A percentile compares a stretch with the other conserved stretches of the same genome.
Evolutionary conservation across 2,329 filamentous ascomycete genomes (phyloP).

Genomic region (Zymoseptoria tritici): DNA sequence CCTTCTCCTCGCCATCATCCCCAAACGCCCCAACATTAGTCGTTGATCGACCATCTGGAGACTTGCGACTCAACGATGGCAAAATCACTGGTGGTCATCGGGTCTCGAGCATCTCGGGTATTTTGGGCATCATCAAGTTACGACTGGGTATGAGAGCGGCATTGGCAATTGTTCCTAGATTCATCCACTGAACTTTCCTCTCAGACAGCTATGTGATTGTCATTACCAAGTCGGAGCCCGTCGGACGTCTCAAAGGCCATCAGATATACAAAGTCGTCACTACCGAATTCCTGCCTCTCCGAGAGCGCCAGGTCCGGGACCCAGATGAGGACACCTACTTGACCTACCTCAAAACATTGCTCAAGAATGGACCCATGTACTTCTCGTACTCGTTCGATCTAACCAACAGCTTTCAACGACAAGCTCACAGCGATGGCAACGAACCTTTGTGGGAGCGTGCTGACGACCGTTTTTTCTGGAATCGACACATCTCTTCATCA

Average conservation of each 20-base stretch:
- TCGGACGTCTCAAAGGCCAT: slow-evolving; percentile 88
- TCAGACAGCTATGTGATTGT: slow-evolving; percentile 94
- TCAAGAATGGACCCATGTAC: slow-evolving; percentile 85
- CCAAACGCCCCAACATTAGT: slow-evolving; percentile 81
- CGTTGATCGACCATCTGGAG: slow-evolving; percentile 85
- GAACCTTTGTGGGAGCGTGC: slow-evolving; percentile 82
- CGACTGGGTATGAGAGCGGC: slow-evolving; percentile 61
- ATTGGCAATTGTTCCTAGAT: neutral
- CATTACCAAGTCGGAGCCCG: slow-evolving; percentile 86
- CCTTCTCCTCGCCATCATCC: slow-evolving; percentile 91
- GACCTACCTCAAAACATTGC: slow-evolving; percentile 67
- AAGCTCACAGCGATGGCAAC: slow-evolving; percentile 65
- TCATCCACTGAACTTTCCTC: slow-evolving; percentile 8
- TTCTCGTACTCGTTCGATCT: slow-evolving; percentile 97
- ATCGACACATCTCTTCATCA: slow-evolving; percentile 83
- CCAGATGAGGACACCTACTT: slow-evolving; percentile 92
- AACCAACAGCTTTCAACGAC: slow-evolving; percentile 93
- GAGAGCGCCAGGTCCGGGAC: slow-evolving; percentile 85
- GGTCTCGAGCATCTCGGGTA: slow-evolving; percentile 90
- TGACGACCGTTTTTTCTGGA: slow-evolving; percentile 99
- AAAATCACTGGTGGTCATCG: slow-evolving; percentile 68
- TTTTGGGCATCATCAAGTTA: slow-evolving; percentile 87
- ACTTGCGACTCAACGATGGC: slow-evolving; percentile 77
- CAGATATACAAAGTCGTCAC: slow-evolving; percentile 90
- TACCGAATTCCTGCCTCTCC: slow-evolving; percentile 88